These are phyloP conservation scores for Erigeron philadelphicus DNA, from an alignment of 140 eudicot genomes.

Conservation along the genomic window DNA sequence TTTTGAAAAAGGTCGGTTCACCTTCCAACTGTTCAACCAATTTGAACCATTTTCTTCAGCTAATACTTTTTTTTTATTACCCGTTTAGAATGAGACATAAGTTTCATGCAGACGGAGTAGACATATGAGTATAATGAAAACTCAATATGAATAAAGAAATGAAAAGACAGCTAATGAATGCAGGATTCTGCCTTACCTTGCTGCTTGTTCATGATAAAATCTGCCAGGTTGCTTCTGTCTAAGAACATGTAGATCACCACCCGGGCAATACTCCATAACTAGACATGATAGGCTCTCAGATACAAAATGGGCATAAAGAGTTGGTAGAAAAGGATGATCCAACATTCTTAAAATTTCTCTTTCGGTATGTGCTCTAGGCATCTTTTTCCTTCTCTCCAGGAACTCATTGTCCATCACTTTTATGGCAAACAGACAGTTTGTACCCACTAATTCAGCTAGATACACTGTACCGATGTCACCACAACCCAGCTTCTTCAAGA, in stretches of 20 bases:
- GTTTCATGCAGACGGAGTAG: background rate
- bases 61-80: background rate
- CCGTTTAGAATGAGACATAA: background rate
- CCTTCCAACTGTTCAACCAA: background rate
- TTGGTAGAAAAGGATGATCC: constrained; percentile 94
- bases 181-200: constrained; percentile 43
- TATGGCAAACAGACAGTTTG: constrained; percentile 62
- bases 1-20: background rate
- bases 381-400: constrained; percentile 68
- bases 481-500: constrained; percentile 70
- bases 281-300: constrained; percentile 75
- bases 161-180: background rate
- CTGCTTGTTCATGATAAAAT: constrained; percentile 70
- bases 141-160: background rate
- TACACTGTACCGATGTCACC: constrained; percentile 91
- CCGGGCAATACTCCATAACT: constrained; percentile 91
- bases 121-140: background rate
- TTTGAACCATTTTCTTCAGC: background rate
- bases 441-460: constrained; percentile 68
- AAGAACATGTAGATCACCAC: constrained; percentile 88
- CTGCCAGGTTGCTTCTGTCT: constrained; percentile 81
- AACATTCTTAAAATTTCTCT: constrained; percentile 68
- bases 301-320: constrained; percentile 70
- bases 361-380: constrained; percentile 78
- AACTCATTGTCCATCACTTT: constrained; percentile 91